Evolutionary conservation across 2,329 filamentous ascomycete genomes (phyloP), one percentile per base, ranked within the genome.

Genomic region (Colletotrichum filicis): DNA sequence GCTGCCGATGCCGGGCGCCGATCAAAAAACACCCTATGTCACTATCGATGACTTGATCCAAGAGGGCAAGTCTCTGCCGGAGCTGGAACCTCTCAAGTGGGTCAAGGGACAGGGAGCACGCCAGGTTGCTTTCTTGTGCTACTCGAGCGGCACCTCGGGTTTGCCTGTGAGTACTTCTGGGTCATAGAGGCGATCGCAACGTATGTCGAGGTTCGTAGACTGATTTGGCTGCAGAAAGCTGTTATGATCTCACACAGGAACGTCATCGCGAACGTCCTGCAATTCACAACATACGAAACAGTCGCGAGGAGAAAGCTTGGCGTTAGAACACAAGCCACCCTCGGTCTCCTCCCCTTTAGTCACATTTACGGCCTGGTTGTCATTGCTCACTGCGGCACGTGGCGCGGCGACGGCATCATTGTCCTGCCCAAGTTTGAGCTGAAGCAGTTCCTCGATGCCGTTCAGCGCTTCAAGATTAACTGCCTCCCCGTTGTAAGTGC

Each of bases 191-290:
- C 26, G 5, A 22, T 4, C 7, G 8, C 16, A 1, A 19, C 42
- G 42, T 49, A 22, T 49, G 3, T 6, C 14, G 49, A 24, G 24
- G 16, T 16, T 14, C 2, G 32, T 6, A 55, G 6, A 7, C 58
- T 75, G 16, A 66, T 53, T 32, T 12, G 35, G 2, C 49, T 14
- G 58, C 71, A 93, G 90, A 95, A 95, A 92, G 94, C 93, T 57
- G 94, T 95, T 66, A 95, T 94, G 91, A 93, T 96, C 72, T 93
- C 93, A 4, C 94, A 96, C 79, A 84, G 84, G 49, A 96, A 96
- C 75, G 92, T 95, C 56, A 95, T 96, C 60, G 89, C 93, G 65
- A 96, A 95, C 78, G 88, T 91, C 0, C 78, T 95, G 59, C 93
- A 95, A 79, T 86, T 92, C 67, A 79, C 78, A 7, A 79, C 86